Base-by-base conservation (phyloP, 805 yeast genomes). In the Teunomyces funiuensis region DNA sequence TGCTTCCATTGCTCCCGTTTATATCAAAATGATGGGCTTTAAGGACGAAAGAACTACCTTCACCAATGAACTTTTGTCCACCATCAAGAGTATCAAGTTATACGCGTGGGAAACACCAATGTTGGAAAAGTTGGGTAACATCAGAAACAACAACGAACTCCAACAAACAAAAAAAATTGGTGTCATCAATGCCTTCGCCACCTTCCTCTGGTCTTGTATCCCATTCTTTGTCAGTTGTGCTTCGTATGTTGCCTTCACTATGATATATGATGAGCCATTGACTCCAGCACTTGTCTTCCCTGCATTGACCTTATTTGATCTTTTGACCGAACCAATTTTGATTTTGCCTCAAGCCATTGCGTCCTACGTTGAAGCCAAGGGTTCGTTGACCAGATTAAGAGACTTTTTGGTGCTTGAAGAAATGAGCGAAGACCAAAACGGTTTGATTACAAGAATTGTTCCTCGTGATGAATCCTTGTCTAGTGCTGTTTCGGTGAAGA, bases 51-150 rank as follows among this genome's bases (percentile, higher is more conserved):
- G 74, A 50, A 61, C 69, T 3, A 56, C 63, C 16, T 54, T 67
- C 40, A 65, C 65, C 42, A 60, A 63, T 20, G 74, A 69, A 45
- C 65, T 69, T 36, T 58, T 69, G 40, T 57, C 54, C 40, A 57
- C 71, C 6, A 61, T 66, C 25, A 69, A 67, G 44, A 61, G 66
- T 36, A 56, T 69, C 50, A 69, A 69, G 46, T 58, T 69, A 28
- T 69, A 68, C 45, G 61, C 73, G 2, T 69, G 74, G 74, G 74
- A 69, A 44, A 46, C 47, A 23, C 73, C 73, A 16, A 66, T 68
- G 69, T 49, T 67, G 43, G 48, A 53, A 23, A 57, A 60, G 36
- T 55, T 69, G 28, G 51, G 50, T 38, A 56, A 51, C 2, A 51
- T 69, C 26, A 60, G 74, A 57, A 63, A 66, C 46, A 57, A 55